Percentiles rank a stretch among this genome's conserved stretches.
These are phyloP conservation scores for Gaeumannomyces sp. DNA, from an alignment of 2,329 filamentous ascomycete genomes.

Conservation along the genomic window DNA sequence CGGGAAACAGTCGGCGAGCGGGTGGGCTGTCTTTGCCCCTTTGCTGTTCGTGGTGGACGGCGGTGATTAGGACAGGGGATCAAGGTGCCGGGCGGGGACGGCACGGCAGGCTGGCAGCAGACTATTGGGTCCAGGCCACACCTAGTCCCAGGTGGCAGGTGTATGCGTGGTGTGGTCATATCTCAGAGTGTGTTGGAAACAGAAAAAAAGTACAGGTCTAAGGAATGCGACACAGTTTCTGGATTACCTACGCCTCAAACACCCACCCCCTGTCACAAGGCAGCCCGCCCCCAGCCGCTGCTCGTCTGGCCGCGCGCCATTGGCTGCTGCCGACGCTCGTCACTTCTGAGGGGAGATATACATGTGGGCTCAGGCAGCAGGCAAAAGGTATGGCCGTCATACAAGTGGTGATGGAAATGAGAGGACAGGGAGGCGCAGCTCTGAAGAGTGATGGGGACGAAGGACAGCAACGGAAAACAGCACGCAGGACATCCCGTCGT, in stretches of 20 bases:
- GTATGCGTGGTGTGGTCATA: background rate
- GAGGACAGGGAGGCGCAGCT: background rate
- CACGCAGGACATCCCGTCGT: background rate
- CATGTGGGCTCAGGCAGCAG: background rate
- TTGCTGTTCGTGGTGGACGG: background rate
- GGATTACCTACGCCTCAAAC: background rate
- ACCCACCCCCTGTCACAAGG: background rate
- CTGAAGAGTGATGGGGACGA: background rate
- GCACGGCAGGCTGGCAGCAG: background rate
- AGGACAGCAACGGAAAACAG: background rate
- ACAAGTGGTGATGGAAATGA: background rate
- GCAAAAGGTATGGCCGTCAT: background rate
- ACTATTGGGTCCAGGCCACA: background rate
- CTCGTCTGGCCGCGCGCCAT: background rate
- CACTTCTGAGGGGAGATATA: background rate
- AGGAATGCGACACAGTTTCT: slow-evolving; percentile 1
- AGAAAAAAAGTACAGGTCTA: background rate
- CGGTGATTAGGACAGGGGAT: background rate
- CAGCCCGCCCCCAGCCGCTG: background rate
- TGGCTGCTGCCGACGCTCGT: background rate
- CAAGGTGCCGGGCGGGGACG: background rate
- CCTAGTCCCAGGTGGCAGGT: background rate
- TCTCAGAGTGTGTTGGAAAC: background rate
- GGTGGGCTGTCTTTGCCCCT: too few species aligned
- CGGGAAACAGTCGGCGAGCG: too few species aligned